These are phyloP conservation scores for Cladophialophora bantiana DNA, from an alignment of 2,329 filamentous ascomycete genomes.

Conservation along the genomic window DNA sequence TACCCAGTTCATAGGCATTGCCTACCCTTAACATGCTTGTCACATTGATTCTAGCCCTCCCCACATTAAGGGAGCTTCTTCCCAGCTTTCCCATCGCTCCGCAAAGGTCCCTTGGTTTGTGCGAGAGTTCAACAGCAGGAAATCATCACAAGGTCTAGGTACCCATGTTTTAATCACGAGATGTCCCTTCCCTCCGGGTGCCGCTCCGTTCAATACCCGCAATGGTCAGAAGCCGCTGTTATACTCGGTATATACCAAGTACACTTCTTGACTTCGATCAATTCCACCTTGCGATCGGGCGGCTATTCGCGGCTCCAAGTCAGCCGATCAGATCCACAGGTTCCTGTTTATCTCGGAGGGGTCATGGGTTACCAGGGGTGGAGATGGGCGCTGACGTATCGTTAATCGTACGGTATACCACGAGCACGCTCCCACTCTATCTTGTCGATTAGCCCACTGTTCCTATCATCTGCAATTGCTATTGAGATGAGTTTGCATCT, in stretches of 20 bases:
- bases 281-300: background rate
- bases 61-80: background rate
- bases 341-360: constrained; percentile 19
- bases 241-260: no score
- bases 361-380: background rate
- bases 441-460: constrained; percentile 3
- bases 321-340: background rate
- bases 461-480: background rate
- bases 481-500: constrained; percentile 14
- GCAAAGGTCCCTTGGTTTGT: background rate
- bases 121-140: background rate
- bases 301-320: constrained; percentile 14
- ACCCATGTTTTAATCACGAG: constrained; percentile 5
- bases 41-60: background rate
- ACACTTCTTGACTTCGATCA: background rate
- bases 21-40: background rate
- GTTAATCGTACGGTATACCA: background rate
- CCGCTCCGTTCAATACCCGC: background rate
- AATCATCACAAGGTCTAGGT: background rate
- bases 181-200: background rate
- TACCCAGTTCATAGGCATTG: background rate
- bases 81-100: background rate
- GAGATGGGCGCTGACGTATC: constrained; percentile 23
- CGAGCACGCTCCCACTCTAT: background rate
- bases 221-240: background rate